These are phyloP conservation scores for Dactylellina haptotyla DNA, from an alignment of 2,329 filamentous ascomycete species.

Conservation along the genomic window DNA sequence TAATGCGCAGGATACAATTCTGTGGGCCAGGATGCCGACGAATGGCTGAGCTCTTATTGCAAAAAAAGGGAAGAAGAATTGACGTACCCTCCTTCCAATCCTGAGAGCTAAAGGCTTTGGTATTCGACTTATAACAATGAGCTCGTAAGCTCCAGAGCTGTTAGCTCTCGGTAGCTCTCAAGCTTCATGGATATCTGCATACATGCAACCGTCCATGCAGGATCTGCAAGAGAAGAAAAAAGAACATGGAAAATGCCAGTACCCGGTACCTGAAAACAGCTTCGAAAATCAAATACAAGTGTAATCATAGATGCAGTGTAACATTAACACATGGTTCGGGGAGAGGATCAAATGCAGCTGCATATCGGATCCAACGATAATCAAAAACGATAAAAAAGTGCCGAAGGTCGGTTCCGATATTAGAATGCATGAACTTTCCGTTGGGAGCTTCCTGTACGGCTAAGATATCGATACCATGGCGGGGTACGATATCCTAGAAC, in stretches of 20 bases:
- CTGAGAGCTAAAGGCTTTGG: not conserved
- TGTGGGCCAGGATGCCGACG: not conserved
- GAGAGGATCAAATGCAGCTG: slow-evolving; percentile 1
- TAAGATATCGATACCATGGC: too few species aligned
- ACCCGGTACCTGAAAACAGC: slow-evolving; percentile 49
- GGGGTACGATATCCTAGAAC: too few species aligned
- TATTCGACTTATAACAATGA: not conserved
- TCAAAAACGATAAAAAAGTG: slow-evolving; percentile 16
- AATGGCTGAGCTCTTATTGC: slow-evolving; percentile 11
- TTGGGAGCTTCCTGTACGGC: too few species aligned
- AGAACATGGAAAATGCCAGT: slow-evolving; percentile 13
- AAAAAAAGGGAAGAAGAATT: not conserved
- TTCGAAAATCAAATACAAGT: slow-evolving; percentile 5
- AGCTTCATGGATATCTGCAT: slow-evolving; percentile 27
- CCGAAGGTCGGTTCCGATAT: not conserved
- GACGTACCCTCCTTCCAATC: not conserved
- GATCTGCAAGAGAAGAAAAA: slow-evolving; percentile 4
- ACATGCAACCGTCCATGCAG: not conserved
- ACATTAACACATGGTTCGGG: slow-evolving; percentile 32
- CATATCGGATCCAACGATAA: slow-evolving; percentile 15
- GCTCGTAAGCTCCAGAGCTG: slow-evolving; percentile 1
- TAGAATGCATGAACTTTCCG: too few species aligned
- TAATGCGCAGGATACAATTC: slow-evolving; percentile 8
- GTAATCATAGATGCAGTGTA: slow-evolving; percentile 20
- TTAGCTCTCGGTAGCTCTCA: slow-evolving; percentile 22